Percentiles rank a stretch among this genome's conserved stretches.
These are phyloP conservation scores for Acanthamoeba triangularis DNA, from an alignment of 208 protist genomes.

Conservation along the genomic window DNA sequence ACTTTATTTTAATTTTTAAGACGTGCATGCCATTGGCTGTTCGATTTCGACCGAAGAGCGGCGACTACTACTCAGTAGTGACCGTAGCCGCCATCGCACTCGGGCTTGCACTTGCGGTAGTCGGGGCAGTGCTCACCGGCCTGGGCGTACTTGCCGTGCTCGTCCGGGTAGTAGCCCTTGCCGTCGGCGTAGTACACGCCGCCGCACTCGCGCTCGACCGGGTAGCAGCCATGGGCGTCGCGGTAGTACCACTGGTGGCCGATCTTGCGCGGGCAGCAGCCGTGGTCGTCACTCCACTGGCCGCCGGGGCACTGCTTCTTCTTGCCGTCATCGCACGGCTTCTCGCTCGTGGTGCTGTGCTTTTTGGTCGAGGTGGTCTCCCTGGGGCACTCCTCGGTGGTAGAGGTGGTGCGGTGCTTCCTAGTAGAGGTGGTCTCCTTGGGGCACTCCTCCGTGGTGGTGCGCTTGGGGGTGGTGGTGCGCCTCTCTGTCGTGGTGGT, in stretches of 20 bases:
- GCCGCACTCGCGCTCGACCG: background rate
- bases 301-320: background rate
- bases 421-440: background rate
- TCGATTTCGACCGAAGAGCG: background rate
- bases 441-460: too few species aligned
- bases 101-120: background rate
- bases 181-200: background rate
- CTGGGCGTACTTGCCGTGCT: background rate
- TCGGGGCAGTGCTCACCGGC: background rate
- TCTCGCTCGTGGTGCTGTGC: background rate
- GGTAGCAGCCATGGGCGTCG: background rate
- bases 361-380: too few species aligned
- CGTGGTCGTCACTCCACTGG: background rate
- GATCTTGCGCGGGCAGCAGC: background rate
- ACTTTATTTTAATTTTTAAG: too few species aligned
- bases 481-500: background rate
- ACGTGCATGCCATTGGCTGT: too few species aligned
- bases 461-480: background rate
- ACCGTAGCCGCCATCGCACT: background rate
- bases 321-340: background rate
- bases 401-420: background rate
- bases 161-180: slow-evolving; percentile 14
- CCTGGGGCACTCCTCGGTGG: background rate
- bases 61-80: too few species aligned
- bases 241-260: background rate